phyloP scores from a whole-genome alignment of 495 filamentous ascomycete genomes.

The Penicillium bovifimosum region DNA sequence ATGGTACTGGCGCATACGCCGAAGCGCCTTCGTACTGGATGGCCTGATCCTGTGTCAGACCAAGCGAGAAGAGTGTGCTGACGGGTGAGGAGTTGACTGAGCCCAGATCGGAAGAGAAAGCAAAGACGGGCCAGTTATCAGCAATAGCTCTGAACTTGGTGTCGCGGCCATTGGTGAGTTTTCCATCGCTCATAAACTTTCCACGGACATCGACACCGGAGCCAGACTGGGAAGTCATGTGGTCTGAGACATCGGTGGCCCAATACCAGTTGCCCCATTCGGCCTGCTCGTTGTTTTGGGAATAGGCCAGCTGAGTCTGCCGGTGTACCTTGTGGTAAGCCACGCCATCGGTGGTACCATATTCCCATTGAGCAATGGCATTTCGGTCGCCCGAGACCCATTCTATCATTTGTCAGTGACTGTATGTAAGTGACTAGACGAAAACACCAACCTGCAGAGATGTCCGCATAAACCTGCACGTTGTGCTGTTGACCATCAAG shows the following conservation, averaged over 20 bases:
- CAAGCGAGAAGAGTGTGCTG: conserved; percentile 47
- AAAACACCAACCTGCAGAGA: conserved; percentile 48
- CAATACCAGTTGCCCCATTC: conserved; percentile 61
- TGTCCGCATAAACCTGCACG: conserved; percentile 56
- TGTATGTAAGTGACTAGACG: background rate
- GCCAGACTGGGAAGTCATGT: conserved; percentile 48
- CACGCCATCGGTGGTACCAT: conserved; percentile 39
- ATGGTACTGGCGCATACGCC: conserved; percentile 33
- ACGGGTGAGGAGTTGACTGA: conserved; percentile 30
- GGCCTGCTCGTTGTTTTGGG: conserved; percentile 46
- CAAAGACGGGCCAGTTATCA: conserved; percentile 51
- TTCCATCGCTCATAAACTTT: conserved; percentile 40
- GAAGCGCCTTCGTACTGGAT: conserved; percentile 47
- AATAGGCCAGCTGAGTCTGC: conserved; percentile 48
- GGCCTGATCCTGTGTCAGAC: conserved; percentile 47
- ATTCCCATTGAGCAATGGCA: conserved; percentile 49
- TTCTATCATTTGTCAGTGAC: conserved; percentile 35
- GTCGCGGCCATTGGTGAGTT: conserved; percentile 42
- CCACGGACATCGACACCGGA: conserved; percentile 43
- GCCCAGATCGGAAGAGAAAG: conserved; percentile 48
- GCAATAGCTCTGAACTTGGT: conserved; percentile 49
- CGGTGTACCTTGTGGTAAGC: conserved; percentile 52
- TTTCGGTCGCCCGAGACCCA: conserved; percentile 52
- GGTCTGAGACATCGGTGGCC: conserved; percentile 37
- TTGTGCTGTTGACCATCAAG: conserved; percentile 48